Percentiles rank a stretch among this genome's conserved stretches.
Conservation (phyloP, 2,329 filamentous ascomycete genomes). For the Calonectria pteridis region DNA sequence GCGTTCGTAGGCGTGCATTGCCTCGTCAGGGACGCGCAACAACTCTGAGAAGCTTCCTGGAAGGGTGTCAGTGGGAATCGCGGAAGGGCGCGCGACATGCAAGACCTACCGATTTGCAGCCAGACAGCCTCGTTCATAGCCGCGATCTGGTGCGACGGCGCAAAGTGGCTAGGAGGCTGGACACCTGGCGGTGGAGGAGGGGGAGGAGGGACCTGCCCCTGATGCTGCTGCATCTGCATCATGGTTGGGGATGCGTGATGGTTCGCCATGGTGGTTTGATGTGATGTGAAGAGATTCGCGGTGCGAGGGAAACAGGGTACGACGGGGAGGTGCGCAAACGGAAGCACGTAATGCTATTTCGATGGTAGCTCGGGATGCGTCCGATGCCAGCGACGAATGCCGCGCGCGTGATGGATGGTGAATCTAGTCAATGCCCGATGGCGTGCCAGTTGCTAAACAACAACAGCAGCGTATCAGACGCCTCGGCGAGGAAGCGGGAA, state of each 20-base stretch:
- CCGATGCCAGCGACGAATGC: constrained; percentile 10
- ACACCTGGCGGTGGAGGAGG: constrained; percentile 58
- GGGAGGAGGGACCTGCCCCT: constrained; percentile 72
- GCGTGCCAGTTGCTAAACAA: constrained; percentile 25
- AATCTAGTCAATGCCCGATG: constrained; percentile 25
- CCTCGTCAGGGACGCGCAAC: constrained; percentile 89
- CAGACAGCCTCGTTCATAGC: constrained; percentile 89
- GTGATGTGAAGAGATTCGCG: constrained; percentile 34
- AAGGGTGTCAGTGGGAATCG: constrained; percentile 37
- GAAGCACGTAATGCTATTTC: constrained; percentile 7
- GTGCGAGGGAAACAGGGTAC: constrained; percentile 2
- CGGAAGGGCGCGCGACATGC: constrained; percentile 23
- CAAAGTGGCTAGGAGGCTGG: constrained; percentile 69
- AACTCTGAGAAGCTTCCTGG: constrained; percentile 87
- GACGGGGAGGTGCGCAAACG: neutral
- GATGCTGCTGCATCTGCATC: constrained; percentile 75
- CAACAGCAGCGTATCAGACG: constrained; percentile 27
- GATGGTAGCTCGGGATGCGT: constrained; percentile 33
- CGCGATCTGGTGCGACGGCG: constrained; percentile 80
- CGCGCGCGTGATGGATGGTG: constrained; percentile 34
- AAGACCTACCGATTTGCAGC: constrained; percentile 86
- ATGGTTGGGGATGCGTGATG: constrained; percentile 86
- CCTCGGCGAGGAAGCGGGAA: constrained; percentile 23
- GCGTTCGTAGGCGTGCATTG: constrained; percentile 90
- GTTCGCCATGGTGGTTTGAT: constrained; percentile 71